phyloP scores from a whole-genome alignment of 106 monocot species.

The Dendrobium catenatum region DNA sequence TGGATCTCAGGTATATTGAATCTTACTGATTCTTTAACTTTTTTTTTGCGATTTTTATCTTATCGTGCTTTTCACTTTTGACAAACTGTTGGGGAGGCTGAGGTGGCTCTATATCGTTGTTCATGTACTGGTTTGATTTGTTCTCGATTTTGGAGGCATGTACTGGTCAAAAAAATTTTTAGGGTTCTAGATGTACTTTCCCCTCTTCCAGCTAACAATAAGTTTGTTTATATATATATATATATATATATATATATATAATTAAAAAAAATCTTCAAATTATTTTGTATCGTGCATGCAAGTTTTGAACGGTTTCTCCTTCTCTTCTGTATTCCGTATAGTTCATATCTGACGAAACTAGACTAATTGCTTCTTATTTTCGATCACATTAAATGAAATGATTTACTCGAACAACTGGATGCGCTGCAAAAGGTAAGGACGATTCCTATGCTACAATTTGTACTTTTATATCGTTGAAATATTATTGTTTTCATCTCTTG shows the following conservation, averaged over 20 bases:
- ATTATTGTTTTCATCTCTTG: neutral
- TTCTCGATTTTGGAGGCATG: too few relatives aligned
- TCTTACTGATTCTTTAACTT: neutral
- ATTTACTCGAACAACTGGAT: neutral
- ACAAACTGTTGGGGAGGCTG: neutral
- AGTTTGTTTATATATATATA: too few relatives aligned
- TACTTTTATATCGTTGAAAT: neutral
- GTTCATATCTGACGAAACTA: too few relatives aligned
- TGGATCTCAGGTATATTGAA: conserved; percentile 12
- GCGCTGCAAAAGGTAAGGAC: neutral
- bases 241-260: too few relatives aligned
- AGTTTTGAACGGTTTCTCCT: too few relatives aligned
- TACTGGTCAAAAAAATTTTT: neutral
- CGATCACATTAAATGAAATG: neutral
- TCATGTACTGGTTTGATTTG: neutral
- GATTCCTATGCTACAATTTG: neutral
- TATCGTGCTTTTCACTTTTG: neutral
- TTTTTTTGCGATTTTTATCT: neutral
- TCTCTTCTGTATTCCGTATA: too few relatives aligned
- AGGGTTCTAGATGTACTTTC: neutral
- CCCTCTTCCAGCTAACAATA: too few relatives aligned
- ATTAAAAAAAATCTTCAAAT: too few relatives aligned
- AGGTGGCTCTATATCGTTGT: neutral
- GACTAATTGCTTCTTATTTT: too few relatives aligned
- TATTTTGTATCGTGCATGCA: too few relatives aligned